phyloP scores from a whole-genome alignment of 192 early-diverging fungal species.

The Coemansia umbellata region DNA sequence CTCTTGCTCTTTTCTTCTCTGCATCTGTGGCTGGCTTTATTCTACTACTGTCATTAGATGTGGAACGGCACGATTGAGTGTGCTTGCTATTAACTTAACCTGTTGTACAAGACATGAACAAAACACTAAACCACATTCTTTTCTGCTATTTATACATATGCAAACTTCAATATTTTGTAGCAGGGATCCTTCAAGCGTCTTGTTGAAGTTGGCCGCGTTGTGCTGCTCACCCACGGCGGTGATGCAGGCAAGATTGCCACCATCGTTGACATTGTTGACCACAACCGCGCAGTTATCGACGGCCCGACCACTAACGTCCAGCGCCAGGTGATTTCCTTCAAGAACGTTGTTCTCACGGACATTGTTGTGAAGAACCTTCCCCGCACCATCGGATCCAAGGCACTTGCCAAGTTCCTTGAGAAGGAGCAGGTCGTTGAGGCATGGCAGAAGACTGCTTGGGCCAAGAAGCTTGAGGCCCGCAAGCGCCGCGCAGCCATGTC shows the following conservation, averaged over 20 bases:
- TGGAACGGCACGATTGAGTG: too few relatives aligned
- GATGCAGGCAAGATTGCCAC: conserved; percentile 97
- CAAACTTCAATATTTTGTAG: conserved; percentile 15
- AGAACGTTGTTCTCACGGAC: conserved; percentile 87
- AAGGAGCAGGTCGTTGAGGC: conserved; percentile 74
- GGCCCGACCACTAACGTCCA: conserved; percentile 93
- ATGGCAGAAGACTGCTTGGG: conserved; percentile 91
- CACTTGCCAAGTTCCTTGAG: conserved; percentile 77
- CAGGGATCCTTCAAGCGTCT: conserved; percentile 76
- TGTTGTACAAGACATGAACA: neutral
- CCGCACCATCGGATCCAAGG: conserved; percentile 70
- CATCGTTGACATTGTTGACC: conserved; percentile 99
- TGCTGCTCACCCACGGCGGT: conserved; percentile 90
- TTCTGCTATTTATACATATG: neutral
- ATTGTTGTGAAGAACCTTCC: conserved; percentile 82
- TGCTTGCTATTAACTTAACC: too few relatives aligned
- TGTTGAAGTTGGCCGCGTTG: conserved; percentile 98
- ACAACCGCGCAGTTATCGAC: conserved; percentile 96
- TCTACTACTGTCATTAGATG: neutral
- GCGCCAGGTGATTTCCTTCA: conserved; percentile 85
- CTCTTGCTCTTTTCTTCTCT: too few relatives aligned
- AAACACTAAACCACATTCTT: neutral
- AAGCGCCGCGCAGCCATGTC: conserved; percentile 68
- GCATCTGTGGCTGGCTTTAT: neutral
- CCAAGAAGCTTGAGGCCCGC: conserved; percentile 91